A percentile compares a stretch with the other conserved stretches of the same genome.
These are phyloP conservation scores for Fusarium oxysporum DNA, from an alignment of 2,329 filamentous ascomycete genomes.

Conservation along the genomic window DNA sequence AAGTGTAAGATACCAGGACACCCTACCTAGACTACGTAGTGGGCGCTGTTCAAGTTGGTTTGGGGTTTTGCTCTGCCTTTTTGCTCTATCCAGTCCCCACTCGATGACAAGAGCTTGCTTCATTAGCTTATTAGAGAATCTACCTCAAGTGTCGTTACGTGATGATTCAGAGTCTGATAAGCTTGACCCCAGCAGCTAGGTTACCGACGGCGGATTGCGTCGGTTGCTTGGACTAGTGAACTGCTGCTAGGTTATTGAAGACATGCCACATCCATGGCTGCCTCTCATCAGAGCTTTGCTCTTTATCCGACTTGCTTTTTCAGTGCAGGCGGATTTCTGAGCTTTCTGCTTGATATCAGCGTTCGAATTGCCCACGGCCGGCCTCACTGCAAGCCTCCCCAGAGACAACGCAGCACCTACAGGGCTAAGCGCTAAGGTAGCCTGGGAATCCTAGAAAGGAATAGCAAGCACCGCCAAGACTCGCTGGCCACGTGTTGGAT, in stretches of 20 bases:
- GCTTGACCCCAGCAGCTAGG: not conserved
- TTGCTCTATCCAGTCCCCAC: not conserved
- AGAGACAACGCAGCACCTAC: slow-evolving; percentile 21
- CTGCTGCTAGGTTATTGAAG: not conserved
- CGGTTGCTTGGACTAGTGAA: not conserved
- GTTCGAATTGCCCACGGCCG: not conserved
- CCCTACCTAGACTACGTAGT: not conserved
- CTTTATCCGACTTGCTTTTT: slow-evolving; percentile 19
- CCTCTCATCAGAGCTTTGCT: not conserved
- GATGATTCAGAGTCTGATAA: slow-evolving; percentile 22
- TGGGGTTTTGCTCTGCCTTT: not conserved
- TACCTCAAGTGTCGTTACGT: slow-evolving; percentile 15
- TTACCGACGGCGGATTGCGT: not conserved
- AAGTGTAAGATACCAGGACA: not conserved
- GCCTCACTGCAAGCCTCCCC: not conserved
- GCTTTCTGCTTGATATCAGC: slow-evolving; percentile 10
- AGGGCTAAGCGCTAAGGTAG: slow-evolving; percentile 28
- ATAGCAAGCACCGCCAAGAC: slow-evolving; percentile 27
- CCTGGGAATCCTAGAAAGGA: slow-evolving; percentile 9
- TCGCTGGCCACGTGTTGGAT: slow-evolving; percentile 44
- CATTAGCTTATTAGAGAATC: slow-evolving; percentile 8
- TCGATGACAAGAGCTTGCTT: slow-evolving; percentile 26
- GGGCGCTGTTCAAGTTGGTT: not conserved
- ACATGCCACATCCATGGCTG: not conserved
- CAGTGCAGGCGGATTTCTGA: not conserved